Base-by-base conservation (phyloP, 768 basidiomycete genomes). In the Cubamyces sp. region DNA sequence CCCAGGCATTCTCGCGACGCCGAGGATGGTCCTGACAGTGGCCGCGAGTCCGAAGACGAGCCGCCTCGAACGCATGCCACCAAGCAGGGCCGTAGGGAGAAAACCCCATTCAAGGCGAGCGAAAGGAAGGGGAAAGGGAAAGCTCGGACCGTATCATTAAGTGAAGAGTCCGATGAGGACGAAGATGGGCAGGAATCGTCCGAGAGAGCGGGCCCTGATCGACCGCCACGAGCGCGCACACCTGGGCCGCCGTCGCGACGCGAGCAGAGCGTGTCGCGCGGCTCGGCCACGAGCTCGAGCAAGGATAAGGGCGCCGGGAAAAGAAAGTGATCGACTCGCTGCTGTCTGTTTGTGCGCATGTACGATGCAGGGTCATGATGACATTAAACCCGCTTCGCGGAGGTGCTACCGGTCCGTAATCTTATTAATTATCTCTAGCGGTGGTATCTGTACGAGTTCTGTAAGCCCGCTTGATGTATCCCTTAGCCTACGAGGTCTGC, bases 191-290 rank as follows among this genome's bases (percentile, higher is more conserved):
- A 45, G 12, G 42, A 26, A 41, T 3, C 28, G 21, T 46, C 57
- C 57, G 56, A 21, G 15, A 34, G 34, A 60, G 42, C 51, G 60
- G 47, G 5, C 23, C 60, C 41, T 14, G 49, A 26, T 37, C 61
- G 48, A 18, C 48, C 50, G 37, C 55, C 60, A 47, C 50, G 67
- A 9, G 64, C 59, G 41, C 62, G 64, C 25, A 68, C 67, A 15
- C 67, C 67, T 8, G 67, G 65, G 3, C 67, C 67, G 18, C 65
- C 65, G 18, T 58, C 64, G 50, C 60, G 52, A 34, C 62, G 60
- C 40, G 65, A 65, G 26, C 59, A 61, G 60, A 62, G 56, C 40
- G 40, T 45, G 42, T 53, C 57, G 37, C 40, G 39, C 51, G 51
- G 34, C 34, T 21, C 48, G n/a, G 47, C 42, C 21, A n/a, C 34